phyloP scores from a whole-genome alignment of 169 alveolate genomes.

The Cryptosporidium canis region DNA sequence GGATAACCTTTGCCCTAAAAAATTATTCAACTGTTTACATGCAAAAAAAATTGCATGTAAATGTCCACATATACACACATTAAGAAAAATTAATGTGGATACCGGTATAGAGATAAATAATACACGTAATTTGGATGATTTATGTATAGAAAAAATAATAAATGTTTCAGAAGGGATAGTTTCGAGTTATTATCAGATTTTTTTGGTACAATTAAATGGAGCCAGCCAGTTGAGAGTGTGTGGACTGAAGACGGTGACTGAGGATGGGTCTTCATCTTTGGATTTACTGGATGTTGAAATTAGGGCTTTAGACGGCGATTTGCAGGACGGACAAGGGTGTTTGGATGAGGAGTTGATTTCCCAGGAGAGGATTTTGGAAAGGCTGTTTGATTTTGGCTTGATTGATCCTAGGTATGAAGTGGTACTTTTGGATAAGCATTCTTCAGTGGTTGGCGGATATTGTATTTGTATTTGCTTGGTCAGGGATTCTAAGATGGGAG shows the following conservation, averaged over 20 bases:
- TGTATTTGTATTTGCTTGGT: constrained; percentile 8
- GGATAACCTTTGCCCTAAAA: neutral
- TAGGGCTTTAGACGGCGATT: neutral
- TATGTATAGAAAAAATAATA: neutral
- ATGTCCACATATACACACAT: neutral
- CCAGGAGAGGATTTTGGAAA: constrained; percentile 7
- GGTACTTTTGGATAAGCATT: neutral
- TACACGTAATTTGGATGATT: neutral
- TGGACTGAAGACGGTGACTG: neutral
- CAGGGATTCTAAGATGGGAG: neutral
- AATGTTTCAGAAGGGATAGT: neutral
- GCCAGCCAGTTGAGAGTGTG: neutral
- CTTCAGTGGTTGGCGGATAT: neutral
- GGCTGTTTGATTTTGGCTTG: neutral
- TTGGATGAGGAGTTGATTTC: neutral
- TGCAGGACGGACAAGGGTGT: no score
- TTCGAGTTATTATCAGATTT: constrained; percentile 17
- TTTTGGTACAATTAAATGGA: neutral
- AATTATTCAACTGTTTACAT: neutral
- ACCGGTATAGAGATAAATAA: constrained; percentile 3
- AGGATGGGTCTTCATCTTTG: neutral
- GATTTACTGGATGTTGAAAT: constrained; percentile 17
- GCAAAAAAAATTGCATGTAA: constrained; percentile 21
- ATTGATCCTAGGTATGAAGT: neutral
- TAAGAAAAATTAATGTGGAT: constrained; percentile 7